Conservation (phyloP, 768 basidiomycete genomes). For the Coprinellus micaceus region DNA sequence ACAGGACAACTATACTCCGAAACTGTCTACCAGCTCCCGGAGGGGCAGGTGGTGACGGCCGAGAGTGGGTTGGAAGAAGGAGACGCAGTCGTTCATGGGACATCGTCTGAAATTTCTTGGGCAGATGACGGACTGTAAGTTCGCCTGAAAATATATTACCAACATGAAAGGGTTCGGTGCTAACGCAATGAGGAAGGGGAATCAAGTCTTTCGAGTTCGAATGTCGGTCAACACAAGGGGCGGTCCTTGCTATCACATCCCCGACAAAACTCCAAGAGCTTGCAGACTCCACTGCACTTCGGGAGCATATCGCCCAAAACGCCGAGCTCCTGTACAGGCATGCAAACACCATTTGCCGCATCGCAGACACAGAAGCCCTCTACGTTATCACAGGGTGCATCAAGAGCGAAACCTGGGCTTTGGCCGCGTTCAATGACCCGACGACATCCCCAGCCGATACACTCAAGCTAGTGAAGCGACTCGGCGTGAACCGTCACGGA, state of each 20-base stretch:
- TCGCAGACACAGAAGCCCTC: background rate
- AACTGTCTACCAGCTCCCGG: background rate
- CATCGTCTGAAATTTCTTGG: background rate
- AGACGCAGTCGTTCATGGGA: background rate
- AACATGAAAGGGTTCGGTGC: too few relatives aligned
- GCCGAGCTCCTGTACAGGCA: background rate
- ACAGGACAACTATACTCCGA: background rate
- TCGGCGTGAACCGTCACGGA: background rate
- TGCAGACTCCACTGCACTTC: background rate
- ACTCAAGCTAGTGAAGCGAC: background rate
- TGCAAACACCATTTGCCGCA: background rate
- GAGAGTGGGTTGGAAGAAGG: too few relatives aligned
- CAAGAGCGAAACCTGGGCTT: background rate
- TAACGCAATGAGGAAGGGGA: too few relatives aligned
- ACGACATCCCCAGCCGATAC: background rate
- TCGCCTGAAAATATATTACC: too few relatives aligned
- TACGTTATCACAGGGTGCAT: slow-evolving; percentile 1
- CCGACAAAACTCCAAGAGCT: background rate
- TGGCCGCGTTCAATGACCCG: background rate
- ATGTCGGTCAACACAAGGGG: background rate
- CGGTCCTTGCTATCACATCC: background rate
- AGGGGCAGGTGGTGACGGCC: background rate
- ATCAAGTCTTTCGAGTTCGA: background rate
- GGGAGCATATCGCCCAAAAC: background rate
- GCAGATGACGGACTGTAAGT: background rate